Evolutionary conservation across 2,329 filamentous ascomycete genomes (phyloP).

Genomic region (Microdochium paspali): DNA sequence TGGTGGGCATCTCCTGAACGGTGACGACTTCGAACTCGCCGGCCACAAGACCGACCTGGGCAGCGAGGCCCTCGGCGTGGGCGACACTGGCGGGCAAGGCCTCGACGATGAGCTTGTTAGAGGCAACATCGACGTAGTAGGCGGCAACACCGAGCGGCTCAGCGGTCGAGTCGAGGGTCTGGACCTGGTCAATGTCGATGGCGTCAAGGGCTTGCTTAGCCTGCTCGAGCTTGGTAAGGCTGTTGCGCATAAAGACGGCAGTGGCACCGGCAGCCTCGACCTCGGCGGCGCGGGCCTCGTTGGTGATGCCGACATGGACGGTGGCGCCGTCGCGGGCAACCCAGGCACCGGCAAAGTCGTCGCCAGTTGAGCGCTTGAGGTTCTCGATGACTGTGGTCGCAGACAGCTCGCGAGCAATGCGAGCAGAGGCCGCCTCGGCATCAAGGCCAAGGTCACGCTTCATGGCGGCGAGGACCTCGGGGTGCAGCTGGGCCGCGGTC

Average conservation of each 20-base stretch:
- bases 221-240: conserved; percentile 26
- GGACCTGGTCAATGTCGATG: conserved; percentile 22
- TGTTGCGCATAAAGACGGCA: conserved; percentile 20
- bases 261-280: conserved; percentile 25
- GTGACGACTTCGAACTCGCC: conserved; percentile 25
- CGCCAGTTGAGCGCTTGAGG: conserved; percentile 18
- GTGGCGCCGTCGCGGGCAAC: conserved; percentile 22
- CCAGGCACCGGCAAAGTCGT: conserved; percentile 28
- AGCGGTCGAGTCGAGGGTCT: conserved; percentile 13
- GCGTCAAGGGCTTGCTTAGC: conserved; percentile 31
- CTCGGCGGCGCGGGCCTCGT: conserved; percentile 22
- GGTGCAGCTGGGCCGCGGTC: conserved; percentile 24
- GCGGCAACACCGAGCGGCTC: conserved; percentile 21
- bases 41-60: conserved; percentile 23
- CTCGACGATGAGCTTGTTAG: conserved; percentile 30
- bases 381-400: conserved; percentile 26
- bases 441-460: conserved; percentile 31
- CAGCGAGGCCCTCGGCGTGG: conserved; percentile 23
- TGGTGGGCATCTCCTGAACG: conserved; percentile 21
- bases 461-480: conserved; percentile 29
- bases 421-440: conserved; percentile 24
- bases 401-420: conserved; percentile 25
- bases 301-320: conserved; percentile 26
- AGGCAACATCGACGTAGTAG: conserved; percentile 26
- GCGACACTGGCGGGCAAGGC: conserved; percentile 22